Evolutionary conservation across 2,329 filamentous ascomycete species (phyloP), one percentile per base, ranked within the genome.

Genomic region (Graphilbum sp.): DNA sequence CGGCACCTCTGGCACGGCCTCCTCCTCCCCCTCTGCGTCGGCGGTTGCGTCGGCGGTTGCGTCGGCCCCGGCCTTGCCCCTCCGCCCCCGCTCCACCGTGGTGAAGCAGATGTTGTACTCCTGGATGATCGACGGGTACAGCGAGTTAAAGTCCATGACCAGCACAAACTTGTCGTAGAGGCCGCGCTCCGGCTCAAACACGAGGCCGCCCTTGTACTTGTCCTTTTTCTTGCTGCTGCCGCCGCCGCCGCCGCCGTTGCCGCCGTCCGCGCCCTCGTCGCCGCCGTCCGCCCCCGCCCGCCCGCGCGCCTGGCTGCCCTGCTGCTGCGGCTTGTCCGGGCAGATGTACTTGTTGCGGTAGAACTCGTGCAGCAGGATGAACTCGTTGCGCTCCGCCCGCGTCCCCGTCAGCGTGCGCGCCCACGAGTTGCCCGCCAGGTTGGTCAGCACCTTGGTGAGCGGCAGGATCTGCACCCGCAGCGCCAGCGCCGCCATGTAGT

Each of bases 101-200:
- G 90, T 98, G 60, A 98, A 98, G 64, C 92, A 98, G 49, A 98
- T 98, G 59, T 98, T 98, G 63, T 78, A 98, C 67, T 98, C 92
- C 54, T 98, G 92, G 44, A 98, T 98, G 52, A 98, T 96, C 53
- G 85, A 95, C 24, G 90, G 90, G 52, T 98, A 98, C 44, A 98
- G 67, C 50, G 87, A 95, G 69, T 98, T 98, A 67, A 98, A 98
- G 66, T 98, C 90, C 92, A 98, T 98, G 58, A 98, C 92, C 40
- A 98, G 72, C 38, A 98, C 82, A 57, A 92, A 95, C 60, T 92
- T 93, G 68, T 98, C 90, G 54, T 98, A 98, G 5, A 98, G 70
- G 16, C 92, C 90, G 58, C 88, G 95, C 56, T 96, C 87, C 5
- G 90, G 90, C 56, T 98, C 90, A 50, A 98, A 96, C 41, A 98